Evolutionary conservation across 495 filamentous ascomycete genomes (phyloP), one percentile per base, ranked within the genome.

Genomic region (Platismatia glauca): DNA sequence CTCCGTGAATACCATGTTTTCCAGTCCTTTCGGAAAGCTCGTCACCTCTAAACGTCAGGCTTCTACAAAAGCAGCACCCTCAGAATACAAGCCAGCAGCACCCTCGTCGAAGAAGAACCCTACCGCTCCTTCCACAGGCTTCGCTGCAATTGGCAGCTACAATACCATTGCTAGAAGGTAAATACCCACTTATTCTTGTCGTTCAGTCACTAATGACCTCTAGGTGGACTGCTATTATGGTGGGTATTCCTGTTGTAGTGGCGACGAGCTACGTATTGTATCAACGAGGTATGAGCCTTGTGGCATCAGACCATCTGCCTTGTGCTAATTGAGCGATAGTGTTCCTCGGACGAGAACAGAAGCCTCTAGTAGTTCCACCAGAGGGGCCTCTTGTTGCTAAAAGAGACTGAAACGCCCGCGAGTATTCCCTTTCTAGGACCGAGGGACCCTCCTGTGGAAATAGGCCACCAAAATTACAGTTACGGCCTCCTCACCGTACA

Each of bases 251-350:
- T 3, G 12, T 67, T n/a, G 31, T 65, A 16, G 22, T 67, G 9
- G 63, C 66, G 22, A 61, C 66, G 15, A 65, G 62, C 56, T 67
- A 66, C 44, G 35, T 61, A 22, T 58, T 67, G 18, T 67, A 67
- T n/a, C 24, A 55, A 46, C 29, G 65, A 50, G 5, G 61, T 64
- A 60, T 31, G 43, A 37, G 38, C 38, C n/a, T 18, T 11, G 18
- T 27, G 34, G 52, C 29, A 38, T n/a, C 13, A 7, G 11, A 24
- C 11, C 2, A 33, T 33, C 29, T 55, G 50, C 20, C 24, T 41
- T 43, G 9, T 56, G 60, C 52, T 58, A 57, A 58, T 33, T 43
- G 5, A 24, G 31, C 34, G 22, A 44, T n/a, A 65, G 63, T 65
- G n/a, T 22, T 60, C 27, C 63, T 65, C 24, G 58, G 63, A 15